Percentiles rank a stretch among this genome's conserved stretches.
These are phyloP conservation scores for Teunomyces lycoperdinae DNA, from an alignment of 805 yeast genomes.

Conservation along the genomic window DNA sequence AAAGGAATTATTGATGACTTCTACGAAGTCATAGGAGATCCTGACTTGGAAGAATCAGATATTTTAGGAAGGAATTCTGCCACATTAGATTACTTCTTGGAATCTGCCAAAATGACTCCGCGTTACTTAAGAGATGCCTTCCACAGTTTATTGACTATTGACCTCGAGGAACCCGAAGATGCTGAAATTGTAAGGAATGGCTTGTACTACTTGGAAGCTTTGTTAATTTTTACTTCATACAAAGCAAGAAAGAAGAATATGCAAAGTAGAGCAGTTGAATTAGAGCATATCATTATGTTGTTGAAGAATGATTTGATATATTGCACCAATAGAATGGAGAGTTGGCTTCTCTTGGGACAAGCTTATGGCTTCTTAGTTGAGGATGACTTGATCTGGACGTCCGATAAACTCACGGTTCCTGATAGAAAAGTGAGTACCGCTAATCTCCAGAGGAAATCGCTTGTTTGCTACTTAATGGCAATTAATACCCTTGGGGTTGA, in stretches of 20 bases:
- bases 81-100: constrained; percentile 46
- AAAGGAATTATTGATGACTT: constrained; percentile 70
- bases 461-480: constrained; percentile 76
- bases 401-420: constrained; percentile 67
- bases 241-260: constrained; percentile 68
- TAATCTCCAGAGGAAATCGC: constrained; percentile 60
- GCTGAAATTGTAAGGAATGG: constrained; percentile 46
- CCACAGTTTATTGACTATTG: constrained; percentile 42
- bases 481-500: constrained; percentile 33
- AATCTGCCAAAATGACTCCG: constrained; percentile 41
- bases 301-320: constrained; percentile 65
- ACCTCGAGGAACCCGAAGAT: constrained; percentile 25
- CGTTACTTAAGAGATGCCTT: constrained; percentile 48
- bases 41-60: constrained; percentile 43
- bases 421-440: constrained; percentile 65
- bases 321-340: constrained; percentile 68
- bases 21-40: constrained; percentile 69
- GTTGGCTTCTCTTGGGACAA: constrained; percentile 83
- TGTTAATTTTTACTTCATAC: constrained; percentile 65
- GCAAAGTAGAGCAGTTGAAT: constrained; percentile 79
- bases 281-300: constrained; percentile 68
- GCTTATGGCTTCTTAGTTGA: constrained; percentile 77
- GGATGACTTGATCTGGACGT: constrained; percentile 89
- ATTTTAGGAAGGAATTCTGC: constrained; percentile 46
- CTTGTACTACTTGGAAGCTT: constrained; percentile 66